phyloP scores from a whole-genome alignment of 768 basidiomycete genomes.

The Polyporus arcularius region DNA sequence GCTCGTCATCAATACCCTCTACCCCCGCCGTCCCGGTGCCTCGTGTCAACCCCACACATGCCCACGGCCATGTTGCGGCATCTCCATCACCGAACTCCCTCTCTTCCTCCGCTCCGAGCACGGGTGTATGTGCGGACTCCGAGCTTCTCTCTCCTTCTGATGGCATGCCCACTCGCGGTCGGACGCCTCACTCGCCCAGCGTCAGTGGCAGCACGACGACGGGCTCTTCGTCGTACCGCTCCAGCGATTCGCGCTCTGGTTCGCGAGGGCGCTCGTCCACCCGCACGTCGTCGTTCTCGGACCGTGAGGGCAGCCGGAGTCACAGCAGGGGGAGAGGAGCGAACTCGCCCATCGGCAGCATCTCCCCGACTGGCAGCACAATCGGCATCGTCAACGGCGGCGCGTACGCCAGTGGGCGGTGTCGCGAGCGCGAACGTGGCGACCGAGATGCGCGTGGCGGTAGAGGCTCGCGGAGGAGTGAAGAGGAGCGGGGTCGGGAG shows the following conservation, averaged over 20 bases:
- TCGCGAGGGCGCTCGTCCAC: slow-evolving; percentile 57
- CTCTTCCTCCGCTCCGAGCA: background rate
- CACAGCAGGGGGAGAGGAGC: slow-evolving; percentile 35
- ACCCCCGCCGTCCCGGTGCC: slow-evolving; percentile 27
- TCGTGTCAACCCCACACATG: slow-evolving; percentile 28
- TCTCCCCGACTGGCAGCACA: slow-evolving; percentile 35
- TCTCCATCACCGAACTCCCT: slow-evolving; percentile 15
- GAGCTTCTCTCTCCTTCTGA: slow-evolving; percentile 28
- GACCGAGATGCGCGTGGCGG: slow-evolving; percentile 14
- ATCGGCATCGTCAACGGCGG: slow-evolving; percentile 23
- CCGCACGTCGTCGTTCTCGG: slow-evolving; percentile 54
- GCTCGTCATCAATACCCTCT: slow-evolving; percentile 3
- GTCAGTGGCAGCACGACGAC: slow-evolving; percentile 27
- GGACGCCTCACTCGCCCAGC: slow-evolving; percentile 20
- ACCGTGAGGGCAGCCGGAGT: slow-evolving; percentile 43
- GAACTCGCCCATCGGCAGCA: slow-evolving; percentile 36
- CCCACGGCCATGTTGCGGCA: slow-evolving; percentile 37
- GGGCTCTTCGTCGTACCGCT: slow-evolving; percentile 32
- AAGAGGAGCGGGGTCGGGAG: slow-evolving; percentile 44
- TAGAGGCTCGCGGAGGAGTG: slow-evolving; percentile 3
- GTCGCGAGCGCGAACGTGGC: slow-evolving; percentile 14
- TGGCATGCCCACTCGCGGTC: slow-evolving; percentile 19
- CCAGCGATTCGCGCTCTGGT: slow-evolving; percentile 29
- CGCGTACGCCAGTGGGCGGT: slow-evolving; percentile 14
- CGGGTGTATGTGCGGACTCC: slow-evolving; percentile 14